Base-by-base conservation (phyloP, 2,329 filamentous ascomycete species). In the Diaporthe australafricana region DNA sequence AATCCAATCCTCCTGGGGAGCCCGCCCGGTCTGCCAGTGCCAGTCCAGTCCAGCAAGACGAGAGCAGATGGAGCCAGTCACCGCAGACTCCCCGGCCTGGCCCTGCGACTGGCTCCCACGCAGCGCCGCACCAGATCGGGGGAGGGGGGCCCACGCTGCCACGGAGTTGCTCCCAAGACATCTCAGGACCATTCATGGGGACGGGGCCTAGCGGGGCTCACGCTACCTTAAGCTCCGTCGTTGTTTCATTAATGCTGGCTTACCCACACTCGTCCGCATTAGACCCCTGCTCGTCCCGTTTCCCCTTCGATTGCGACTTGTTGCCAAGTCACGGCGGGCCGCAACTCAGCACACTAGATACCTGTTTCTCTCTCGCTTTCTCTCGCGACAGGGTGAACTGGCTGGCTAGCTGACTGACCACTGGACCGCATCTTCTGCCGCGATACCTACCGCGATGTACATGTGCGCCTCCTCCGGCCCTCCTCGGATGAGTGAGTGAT, bases 221-320 rank as follows among this genome's bases (percentile, higher is more conserved):
- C 72, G 57, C 70, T 73, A 72, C 72, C 71, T 73, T 72, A 67
- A 73, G 72, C 72, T 73, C 70, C 72, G 66, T 73, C 72, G 72
- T 56, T 72, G 72, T 73, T 73, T 73, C 72, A 73, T 73, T 69
- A 68, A 72, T 70, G 72, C 72, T 72, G 70, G 65, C 38, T 60
- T 48, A 66, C 70, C 68, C 68, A 70, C 71, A 65, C 42, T 47
- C 48, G 71, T 62, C 71, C 70, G 72, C 70, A 66, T 70, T 67
- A 48, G 63, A 69, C 63, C 72, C 72, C 68, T 57, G 69, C 60
- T 22, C 55, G 55, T 48, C 52, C 67, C 67, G 42, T 69, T 69
- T 50, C 47, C 67, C 40, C 20, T 60, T 50, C 42, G 17, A 69
- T 52, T 57, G 67, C 66, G 66, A 69, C 32, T 48, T 69, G 53